Base-by-base conservation (phyloP, 1,284 basidiomycete genomes). In the Ganoderma sinense region DNA sequence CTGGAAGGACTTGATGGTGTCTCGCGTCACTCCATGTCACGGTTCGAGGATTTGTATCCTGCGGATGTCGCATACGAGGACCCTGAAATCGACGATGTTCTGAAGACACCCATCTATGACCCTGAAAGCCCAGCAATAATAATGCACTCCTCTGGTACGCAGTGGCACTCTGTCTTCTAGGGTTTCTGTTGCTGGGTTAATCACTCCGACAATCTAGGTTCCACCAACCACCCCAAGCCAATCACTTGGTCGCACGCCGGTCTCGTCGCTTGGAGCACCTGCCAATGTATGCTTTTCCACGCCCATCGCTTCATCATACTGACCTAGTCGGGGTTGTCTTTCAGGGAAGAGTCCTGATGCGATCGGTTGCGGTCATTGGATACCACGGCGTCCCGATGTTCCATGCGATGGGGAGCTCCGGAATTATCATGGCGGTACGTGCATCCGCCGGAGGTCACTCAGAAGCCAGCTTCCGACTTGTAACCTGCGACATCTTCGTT, bases 211-310 rank as follows among this genome's bases (percentile, higher is more conserved):
- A n/a, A n/a, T 33, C 26, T 48, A 72, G 74, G 74, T 11, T 69
- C 70, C 14, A 72, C 72, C 14, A 67, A 69, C 11, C 70, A 69
- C 33, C 74, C 74, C 23, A 75, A 75, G 51, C 74, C 72, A 7
- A 72, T 75, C 26, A 36, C 31, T 5, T 72, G 71, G 69, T 59
- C 65, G 4, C 65, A 66, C 29, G 61, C 5, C 7, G 31, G 29
- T 2, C 43, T 63, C 2, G n/a, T 63, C 20, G 14, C 20, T 20
- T 48, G 31, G 31, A 23, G 43, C 10, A 36, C 26, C 0, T 45
- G 18, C 5, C 41, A 39, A 11, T 33, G 62, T 63, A 51, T n/a
- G 62, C 48, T 31, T n/a, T n/a, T n/a, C n/a, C 62, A 29, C 11
- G 10, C 48, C 13, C 62, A 18, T 13, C 26, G 31, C 33, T 14